phyloP scores from a whole-genome alignment of 164 flowering plant species.

The Stephania japonica region DNA sequence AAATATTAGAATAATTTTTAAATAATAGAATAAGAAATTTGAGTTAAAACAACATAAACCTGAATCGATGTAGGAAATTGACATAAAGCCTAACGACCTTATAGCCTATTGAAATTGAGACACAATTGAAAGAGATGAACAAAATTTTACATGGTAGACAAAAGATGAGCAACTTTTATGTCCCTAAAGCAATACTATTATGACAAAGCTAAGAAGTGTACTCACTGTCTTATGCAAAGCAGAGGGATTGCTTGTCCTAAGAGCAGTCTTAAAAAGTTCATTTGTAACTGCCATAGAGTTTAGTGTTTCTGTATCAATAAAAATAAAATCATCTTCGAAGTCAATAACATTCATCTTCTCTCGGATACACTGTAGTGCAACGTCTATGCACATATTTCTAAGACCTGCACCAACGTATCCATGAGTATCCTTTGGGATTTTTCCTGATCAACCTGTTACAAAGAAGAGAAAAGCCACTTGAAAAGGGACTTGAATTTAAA shows the following conservation, averaged over 20 bases:
- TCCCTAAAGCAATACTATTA: too few species aligned
- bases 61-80: too few species aligned
- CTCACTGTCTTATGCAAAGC: conserved; percentile 1
- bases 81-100: too few species aligned
- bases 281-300: conserved; percentile 2
- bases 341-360: conserved; percentile 8
- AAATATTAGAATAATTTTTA: too few species aligned
- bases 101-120: too few species aligned
- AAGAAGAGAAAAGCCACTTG: too few species aligned
- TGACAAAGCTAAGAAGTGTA: not conserved
- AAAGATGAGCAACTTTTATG: too few species aligned
- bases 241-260: not conserved
- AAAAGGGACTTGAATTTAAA: too few species aligned
- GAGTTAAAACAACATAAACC: too few species aligned
- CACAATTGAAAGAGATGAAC: too few species aligned
- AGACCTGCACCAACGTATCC: conserved; percentile 10
- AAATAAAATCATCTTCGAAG: not conserved
- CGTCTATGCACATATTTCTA: conserved; percentile 1
- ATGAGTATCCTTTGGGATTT: not conserved
- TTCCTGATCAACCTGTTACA: conserved; percentile 2
- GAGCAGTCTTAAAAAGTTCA: conserved; percentile 3
- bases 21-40: too few species aligned
- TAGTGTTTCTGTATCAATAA: conserved; percentile 2
- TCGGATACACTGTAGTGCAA: conserved; percentile 1
- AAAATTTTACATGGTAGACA: too few species aligned